Conservation (phyloP, 257 asterid genomes). For the Parsonsia alboflavescens region DNA sequence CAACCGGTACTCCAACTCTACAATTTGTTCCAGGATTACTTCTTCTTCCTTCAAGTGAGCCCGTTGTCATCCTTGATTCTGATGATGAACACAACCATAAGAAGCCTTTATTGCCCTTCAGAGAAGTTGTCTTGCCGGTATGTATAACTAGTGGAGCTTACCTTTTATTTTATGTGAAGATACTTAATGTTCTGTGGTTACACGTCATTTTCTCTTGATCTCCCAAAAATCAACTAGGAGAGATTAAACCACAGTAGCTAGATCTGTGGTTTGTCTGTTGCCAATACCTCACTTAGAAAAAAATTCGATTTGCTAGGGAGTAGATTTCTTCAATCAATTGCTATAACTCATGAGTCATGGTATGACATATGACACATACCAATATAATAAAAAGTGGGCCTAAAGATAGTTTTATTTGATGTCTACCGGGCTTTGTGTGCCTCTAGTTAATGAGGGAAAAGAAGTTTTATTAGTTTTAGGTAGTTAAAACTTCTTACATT, state of each 20-base stretch:
- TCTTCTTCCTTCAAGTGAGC: constrained; percentile 35
- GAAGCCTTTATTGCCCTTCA: constrained; percentile 19
- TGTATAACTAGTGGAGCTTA: not conserved
- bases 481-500: not conserved
- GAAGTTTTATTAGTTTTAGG: not conserved
- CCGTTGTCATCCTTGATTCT: constrained; percentile 64
- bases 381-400: not conserved
- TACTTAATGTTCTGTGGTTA: not conserved
- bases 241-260: not conserved
- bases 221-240: not conserved
- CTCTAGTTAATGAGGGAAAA: not conserved
- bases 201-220: not conserved
- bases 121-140: constrained; percentile 40
- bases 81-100: constrained; percentile 61
- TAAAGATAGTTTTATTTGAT: not conserved
- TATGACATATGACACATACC: not conserved
- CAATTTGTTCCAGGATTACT: constrained; percentile 35
- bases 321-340: not conserved
- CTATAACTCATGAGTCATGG: not conserved
- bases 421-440: not conserved
- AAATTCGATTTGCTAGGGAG: not conserved
- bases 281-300: not conserved
- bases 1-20: constrained; percentile 14
- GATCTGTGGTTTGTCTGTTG: not conserved
- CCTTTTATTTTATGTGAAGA: not conserved